A percentile compares a stretch with the other conserved stretches of the same genome.
These are phyloP conservation scores for Penicillium tannophilum DNA, from an alignment of 495 filamentous ascomycete species.

Conservation along the genomic window DNA sequence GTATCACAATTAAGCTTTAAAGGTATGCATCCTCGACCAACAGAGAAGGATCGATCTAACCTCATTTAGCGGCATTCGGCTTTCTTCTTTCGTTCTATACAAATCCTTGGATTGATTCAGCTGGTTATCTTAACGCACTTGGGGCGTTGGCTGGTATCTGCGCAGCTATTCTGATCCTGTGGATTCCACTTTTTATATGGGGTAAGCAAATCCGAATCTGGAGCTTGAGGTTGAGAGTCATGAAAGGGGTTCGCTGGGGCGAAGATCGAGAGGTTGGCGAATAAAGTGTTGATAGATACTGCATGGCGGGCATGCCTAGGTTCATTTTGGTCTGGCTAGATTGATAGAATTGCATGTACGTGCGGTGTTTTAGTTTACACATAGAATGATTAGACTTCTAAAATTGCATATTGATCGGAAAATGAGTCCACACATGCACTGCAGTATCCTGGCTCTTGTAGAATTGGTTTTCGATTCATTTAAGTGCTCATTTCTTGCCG, in stretches of 20 bases:
- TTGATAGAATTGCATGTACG: neutral
- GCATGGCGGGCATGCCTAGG: neutral
- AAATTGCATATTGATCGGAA: no score
- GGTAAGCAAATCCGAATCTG: slow-evolving; percentile 34
- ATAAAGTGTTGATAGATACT: neutral
- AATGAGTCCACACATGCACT: no score
- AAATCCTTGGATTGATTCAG: slow-evolving; percentile 52
- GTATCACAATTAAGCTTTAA: slow-evolving; percentile 55
- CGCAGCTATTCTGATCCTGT: slow-evolving; percentile 37
- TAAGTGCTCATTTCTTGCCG: no score
- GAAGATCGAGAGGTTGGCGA: slow-evolving; percentile 9
- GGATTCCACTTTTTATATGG: slow-evolving; percentile 47
- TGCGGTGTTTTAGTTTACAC: neutral
- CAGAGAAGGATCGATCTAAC: neutral
- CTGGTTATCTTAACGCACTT: slow-evolving; percentile 51
- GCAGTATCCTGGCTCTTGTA: no score
- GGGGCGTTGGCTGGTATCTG: slow-evolving; percentile 55
- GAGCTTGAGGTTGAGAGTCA: slow-evolving; percentile 8
- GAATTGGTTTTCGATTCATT: no score
- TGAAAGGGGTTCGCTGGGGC: slow-evolving; percentile 6
- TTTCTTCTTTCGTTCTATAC: slow-evolving; percentile 61
- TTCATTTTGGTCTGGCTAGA: neutral
- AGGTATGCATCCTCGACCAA: slow-evolving; percentile 5
- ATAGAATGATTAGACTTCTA: no score
- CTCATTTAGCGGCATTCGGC: slow-evolving; percentile 42